Evolutionary conservation across 257 asterid species (phyloP).

Genomic region (Solanum tarijense): DNA sequence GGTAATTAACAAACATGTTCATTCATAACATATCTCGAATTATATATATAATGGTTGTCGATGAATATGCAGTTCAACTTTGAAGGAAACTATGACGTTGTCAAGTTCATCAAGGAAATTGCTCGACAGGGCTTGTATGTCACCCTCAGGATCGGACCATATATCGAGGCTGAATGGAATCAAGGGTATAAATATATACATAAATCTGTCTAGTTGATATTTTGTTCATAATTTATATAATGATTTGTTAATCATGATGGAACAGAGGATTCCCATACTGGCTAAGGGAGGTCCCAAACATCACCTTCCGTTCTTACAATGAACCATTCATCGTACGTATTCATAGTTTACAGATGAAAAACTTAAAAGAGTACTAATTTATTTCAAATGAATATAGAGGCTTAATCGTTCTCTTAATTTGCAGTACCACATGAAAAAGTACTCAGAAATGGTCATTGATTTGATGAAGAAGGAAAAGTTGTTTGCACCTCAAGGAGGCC

Average conservation of each 20-base stretch:
- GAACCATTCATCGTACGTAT: slow-evolving; percentile 50
- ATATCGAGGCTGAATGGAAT: slow-evolving; percentile 80
- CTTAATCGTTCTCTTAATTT: background rate
- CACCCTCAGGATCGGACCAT: slow-evolving; percentile 70
- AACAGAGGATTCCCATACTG: slow-evolving; percentile 77
- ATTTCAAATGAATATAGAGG: background rate
- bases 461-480: slow-evolving; percentile 51
- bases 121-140: slow-evolving; percentile 59
- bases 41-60: background rate
- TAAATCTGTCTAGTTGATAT: background rate
- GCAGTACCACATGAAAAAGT: slow-evolving; percentile 60
- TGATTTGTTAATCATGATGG: background rate
- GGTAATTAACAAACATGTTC: slow-evolving; percentile 17
- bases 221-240: background rate
- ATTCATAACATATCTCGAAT: background rate
- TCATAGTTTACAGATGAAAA: background rate
- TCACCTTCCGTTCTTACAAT: slow-evolving; percentile 54
- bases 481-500: slow-evolving; percentile 86
- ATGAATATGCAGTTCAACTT: slow-evolving; percentile 38
- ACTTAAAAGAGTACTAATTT: background rate
- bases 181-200: slow-evolving; percentile 30
- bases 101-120: slow-evolving; percentile 42
- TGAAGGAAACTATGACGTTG: slow-evolving; percentile 49
- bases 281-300: slow-evolving; percentile 51
- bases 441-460: slow-evolving; percentile 36